These are phyloP conservation scores for Panicum miliaceum DNA, from an alignment of 176 grass and related monocot genomes.

Conservation along the genomic window DNA sequence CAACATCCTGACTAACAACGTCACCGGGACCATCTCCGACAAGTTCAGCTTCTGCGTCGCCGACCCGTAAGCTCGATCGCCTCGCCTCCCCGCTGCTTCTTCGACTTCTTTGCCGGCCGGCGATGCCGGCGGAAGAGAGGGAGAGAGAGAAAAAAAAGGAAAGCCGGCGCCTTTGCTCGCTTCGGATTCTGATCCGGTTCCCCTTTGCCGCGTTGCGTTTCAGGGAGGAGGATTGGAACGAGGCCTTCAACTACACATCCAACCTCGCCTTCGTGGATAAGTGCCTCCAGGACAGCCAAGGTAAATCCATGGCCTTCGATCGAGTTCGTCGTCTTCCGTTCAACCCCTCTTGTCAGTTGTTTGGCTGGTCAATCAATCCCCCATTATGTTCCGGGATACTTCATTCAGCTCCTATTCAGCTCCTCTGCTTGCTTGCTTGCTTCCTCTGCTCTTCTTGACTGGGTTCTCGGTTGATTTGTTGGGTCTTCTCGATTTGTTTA, in stretches of 20 bases:
- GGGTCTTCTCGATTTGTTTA: neutral
- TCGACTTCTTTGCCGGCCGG: neutral
- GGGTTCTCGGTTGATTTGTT: neutral
- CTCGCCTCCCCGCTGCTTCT: neutral
- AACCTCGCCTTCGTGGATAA: slow-evolving; percentile 43
- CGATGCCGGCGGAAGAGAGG: neutral
- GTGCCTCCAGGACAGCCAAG: slow-evolving; percentile 38
- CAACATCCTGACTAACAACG: slow-evolving; percentile 35
- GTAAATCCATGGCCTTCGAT: neutral
- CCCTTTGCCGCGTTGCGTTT: neutral
- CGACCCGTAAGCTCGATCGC: slow-evolving; percentile 40
- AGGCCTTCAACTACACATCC: slow-evolving; percentile 74
- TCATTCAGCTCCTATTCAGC: neutral
- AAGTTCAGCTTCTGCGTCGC: slow-evolving; percentile 65
- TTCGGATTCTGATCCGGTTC: neutral
- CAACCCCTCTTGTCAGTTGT: neutral
- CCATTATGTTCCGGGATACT: neutral
- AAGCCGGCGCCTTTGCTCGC: neutral
- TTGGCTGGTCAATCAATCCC: neutral
- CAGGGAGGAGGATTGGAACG: slow-evolving; percentile 61
- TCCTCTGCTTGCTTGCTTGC: neutral
- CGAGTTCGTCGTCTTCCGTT: neutral
- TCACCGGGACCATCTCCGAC: slow-evolving; percentile 44
- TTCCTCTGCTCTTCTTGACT: neutral
- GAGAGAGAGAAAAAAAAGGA: neutral